These are phyloP conservation scores for Pythium sp. DNA, from an alignment of 352 stramenopile species.

Conservation along the genomic window DNA sequence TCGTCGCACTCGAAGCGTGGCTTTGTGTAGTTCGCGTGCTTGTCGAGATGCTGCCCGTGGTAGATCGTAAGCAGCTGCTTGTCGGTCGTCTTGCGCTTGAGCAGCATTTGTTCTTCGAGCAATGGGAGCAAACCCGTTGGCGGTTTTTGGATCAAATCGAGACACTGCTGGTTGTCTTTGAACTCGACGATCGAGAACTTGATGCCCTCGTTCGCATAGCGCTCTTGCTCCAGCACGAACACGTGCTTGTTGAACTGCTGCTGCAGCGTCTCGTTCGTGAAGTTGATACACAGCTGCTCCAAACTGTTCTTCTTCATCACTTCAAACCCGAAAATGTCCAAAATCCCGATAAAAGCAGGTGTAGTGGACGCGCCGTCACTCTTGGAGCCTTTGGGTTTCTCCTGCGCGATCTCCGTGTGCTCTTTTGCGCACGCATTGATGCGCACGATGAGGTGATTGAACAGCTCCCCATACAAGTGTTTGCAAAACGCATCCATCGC, in stretches of 20 bases:
- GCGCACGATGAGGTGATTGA: constrained; percentile 68
- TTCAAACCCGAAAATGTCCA: constrained; percentile 92
- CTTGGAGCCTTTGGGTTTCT: constrained; percentile 15
- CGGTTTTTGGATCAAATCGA: constrained; percentile 83
- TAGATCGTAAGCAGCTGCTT: constrained; percentile 85
- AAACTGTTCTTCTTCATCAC: constrained; percentile 87
- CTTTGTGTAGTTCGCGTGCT: constrained; percentile 68
- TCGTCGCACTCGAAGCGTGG: constrained; percentile 80
- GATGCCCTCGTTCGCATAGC: constrained; percentile 77
- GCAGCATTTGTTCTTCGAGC: constrained; percentile 85
- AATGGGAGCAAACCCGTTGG: constrained; percentile 74
- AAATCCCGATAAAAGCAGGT: constrained; percentile 76
- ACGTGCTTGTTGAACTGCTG: constrained; percentile 90
- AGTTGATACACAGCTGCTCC: constrained; percentile 91
- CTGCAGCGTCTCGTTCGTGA: constrained; percentile 89
- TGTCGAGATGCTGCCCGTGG: constrained; percentile 71
- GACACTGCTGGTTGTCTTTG: constrained; percentile 74
- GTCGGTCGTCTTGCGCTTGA: constrained; percentile 84
- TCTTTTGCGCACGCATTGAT: constrained; percentile 77
- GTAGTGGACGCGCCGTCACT: neutral
- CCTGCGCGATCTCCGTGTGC: constrained; percentile 31
- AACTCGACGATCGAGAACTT: constrained; percentile 77
- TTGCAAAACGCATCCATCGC: constrained; percentile 86
- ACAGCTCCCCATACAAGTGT: constrained; percentile 78
- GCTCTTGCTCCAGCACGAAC: constrained; percentile 80